Evolutionary conservation across 768 basidiomycete genomes (phyloP).

Genomic region (Lactarius quietus): DNA sequence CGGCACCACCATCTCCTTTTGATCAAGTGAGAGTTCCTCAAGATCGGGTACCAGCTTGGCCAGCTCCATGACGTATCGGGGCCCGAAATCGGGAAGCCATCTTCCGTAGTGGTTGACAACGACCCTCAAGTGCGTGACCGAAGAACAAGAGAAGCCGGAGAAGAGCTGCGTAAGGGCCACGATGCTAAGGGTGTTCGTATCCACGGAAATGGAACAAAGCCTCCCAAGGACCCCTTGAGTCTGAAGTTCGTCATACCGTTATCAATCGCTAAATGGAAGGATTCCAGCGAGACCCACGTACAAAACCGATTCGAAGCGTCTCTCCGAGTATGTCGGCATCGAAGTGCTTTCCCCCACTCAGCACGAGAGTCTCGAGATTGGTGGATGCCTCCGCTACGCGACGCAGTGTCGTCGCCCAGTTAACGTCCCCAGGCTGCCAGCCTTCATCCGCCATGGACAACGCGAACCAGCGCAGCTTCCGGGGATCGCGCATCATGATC

Average conservation of each 20-base stretch:
- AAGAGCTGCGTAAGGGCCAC: conserved; percentile 12
- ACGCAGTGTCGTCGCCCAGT: conserved; percentile 3
- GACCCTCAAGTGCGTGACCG: conserved; percentile 17
- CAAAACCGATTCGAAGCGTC: conserved; percentile 10
- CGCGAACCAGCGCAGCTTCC: conserved; percentile 19
- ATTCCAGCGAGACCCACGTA: not conserved
- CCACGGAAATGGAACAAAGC: conserved; percentile 16
- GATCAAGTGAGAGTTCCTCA: conserved; percentile 21
- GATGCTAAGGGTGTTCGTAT: not conserved
- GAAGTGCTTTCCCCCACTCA: not conserved
- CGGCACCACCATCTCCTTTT: not conserved
- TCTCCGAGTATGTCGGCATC: conserved; percentile 7
- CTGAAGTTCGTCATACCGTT: not conserved
- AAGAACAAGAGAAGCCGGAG: conserved; percentile 9
- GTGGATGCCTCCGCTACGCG: conserved; percentile 9
- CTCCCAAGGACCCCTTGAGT: conserved; percentile 6
- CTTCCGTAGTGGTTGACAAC: conserved; percentile 9
- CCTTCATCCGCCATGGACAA: not conserved
- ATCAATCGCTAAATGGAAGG: not conserved
- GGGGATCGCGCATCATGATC: conserved; percentile 3
- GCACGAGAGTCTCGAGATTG: conserved; percentile 16
- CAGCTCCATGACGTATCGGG: conserved; percentile 14
- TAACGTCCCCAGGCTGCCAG: not conserved
- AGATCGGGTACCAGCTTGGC: conserved; percentile 6
- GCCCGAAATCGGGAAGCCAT: conserved; percentile 14